A percentile compares a stretch with the other conserved stretches of the same genome.
Conservation (phyloP, 768 basidiomycete species). For the Mycena crocata region DNA sequence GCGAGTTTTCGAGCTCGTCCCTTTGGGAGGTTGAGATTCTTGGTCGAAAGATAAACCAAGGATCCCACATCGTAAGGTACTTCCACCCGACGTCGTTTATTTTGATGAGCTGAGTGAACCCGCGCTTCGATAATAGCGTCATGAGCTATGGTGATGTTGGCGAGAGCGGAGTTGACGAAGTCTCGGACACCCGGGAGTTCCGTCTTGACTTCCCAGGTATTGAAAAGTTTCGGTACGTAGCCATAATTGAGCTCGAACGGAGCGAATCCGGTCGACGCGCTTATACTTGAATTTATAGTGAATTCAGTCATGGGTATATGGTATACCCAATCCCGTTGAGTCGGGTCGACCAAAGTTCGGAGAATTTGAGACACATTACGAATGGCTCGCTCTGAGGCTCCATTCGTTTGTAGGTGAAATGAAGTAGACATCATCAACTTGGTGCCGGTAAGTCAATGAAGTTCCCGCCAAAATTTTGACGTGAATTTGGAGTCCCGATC, state of each 20-base stretch:
- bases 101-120: not conserved
- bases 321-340: constrained; percentile 41
- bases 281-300: constrained; percentile 31
- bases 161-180: not conserved
- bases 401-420: too few species aligned
- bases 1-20: not conserved
- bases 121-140: not conserved
- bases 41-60: not conserved
- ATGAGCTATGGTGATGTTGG: not conserved
- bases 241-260: constrained; percentile 28
- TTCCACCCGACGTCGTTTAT: not conserved
- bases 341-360: constrained; percentile 16
- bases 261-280: constrained; percentile 28
- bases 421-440: not conserved
- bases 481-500: too few species aligned
- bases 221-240: not conserved
- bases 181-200: not conserved
- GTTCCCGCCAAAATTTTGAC: not conserved
- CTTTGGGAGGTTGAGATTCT: constrained; percentile 2
- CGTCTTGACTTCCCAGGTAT: too few species aligned
- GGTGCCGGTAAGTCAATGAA: not conserved
- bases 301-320: too few species aligned
- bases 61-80: not conserved
- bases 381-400: not conserved
- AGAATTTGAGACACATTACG: not conserved